Percentiles rank a stretch among this genome's conserved stretches.
Evolutionary conservation across 345 rosid genomes (phyloP).

Genomic region (Euphorbia peplus): DNA sequence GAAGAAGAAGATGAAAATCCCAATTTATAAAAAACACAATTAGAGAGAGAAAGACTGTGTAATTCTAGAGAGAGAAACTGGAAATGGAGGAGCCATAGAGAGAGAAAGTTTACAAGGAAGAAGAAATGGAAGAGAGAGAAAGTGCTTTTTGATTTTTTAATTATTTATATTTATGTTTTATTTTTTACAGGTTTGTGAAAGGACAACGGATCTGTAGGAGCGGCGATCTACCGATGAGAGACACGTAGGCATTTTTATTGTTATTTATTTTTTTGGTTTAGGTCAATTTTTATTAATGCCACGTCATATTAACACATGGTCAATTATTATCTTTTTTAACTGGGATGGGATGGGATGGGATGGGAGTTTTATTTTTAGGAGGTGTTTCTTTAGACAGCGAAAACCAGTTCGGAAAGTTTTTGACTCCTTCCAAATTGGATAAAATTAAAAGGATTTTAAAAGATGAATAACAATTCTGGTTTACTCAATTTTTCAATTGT

Average conservation of each 20-base stretch:
- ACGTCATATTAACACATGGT: background rate
- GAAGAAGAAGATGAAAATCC: background rate
- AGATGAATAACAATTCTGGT: no score
- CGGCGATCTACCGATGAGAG: background rate
- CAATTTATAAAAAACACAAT: conserved; percentile 20
- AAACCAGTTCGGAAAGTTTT: no score
- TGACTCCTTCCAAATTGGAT: no score
- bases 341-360: no score
- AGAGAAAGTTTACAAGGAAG: background rate
- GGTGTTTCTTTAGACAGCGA: no score
- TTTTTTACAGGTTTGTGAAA: background rate
- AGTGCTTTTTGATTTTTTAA: background rate
- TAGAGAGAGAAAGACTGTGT: background rate
- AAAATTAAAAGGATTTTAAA: no score
- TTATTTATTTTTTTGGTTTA: background rate
- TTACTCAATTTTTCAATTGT: no score
- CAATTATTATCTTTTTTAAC: background rate
- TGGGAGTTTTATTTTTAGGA: no score
- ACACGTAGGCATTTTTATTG: conserved; percentile 1
- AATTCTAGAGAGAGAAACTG: conserved; percentile 3
- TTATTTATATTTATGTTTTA: background rate
- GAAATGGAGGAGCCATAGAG: background rate
- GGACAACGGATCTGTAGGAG: conserved; percentile 20
- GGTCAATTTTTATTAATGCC: background rate
- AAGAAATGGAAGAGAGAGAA: conserved; percentile 6